Conservation (phyloP, 768 basidiomycete genomes). For the Suillus hirtellus region DNA sequence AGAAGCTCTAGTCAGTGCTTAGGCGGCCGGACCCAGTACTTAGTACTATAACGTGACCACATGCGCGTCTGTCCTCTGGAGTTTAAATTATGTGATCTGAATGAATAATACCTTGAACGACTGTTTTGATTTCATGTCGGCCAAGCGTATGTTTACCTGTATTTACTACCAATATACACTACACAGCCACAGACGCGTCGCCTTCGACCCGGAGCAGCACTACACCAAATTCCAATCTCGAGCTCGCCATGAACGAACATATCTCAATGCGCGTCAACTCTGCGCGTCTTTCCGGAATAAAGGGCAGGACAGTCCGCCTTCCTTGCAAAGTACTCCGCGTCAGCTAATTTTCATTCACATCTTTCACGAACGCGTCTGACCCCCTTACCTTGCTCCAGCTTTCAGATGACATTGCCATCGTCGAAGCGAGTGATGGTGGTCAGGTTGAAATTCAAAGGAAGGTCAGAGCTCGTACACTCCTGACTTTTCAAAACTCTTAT, state of each 20-base stretch:
- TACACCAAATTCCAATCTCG: background rate
- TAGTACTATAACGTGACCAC: too few relatives aligned
- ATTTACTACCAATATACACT: background rate
- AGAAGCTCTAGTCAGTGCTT: too few relatives aligned
- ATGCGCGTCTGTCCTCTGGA: too few relatives aligned
- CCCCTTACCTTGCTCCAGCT: constrained; percentile 26
- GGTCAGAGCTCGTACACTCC: constrained; percentile 34
- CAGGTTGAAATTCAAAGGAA: constrained; percentile 51
- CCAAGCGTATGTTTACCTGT: background rate
- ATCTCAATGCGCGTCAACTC: constrained; percentile 61
- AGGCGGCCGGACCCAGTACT: too few relatives aligned
- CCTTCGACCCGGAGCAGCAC: background rate
- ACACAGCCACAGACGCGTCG: background rate
- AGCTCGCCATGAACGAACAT: constrained; percentile 25
- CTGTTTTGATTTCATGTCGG: too few relatives aligned
- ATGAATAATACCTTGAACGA: too few relatives aligned
- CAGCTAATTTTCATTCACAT: constrained; percentile 15
- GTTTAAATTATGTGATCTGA: too few relatives aligned
- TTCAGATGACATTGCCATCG: constrained; percentile 48
- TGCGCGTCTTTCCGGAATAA: constrained; percentile 50
- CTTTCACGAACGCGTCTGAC: constrained; percentile 5
- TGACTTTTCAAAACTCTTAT: background rate
- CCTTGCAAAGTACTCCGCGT: constrained; percentile 63
- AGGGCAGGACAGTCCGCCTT: constrained; percentile 58
- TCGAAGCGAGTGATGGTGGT: constrained; percentile 68